Evolutionary conservation across 306 rosid genomes (phyloP).

Genomic region (Betula pendula): DNA sequence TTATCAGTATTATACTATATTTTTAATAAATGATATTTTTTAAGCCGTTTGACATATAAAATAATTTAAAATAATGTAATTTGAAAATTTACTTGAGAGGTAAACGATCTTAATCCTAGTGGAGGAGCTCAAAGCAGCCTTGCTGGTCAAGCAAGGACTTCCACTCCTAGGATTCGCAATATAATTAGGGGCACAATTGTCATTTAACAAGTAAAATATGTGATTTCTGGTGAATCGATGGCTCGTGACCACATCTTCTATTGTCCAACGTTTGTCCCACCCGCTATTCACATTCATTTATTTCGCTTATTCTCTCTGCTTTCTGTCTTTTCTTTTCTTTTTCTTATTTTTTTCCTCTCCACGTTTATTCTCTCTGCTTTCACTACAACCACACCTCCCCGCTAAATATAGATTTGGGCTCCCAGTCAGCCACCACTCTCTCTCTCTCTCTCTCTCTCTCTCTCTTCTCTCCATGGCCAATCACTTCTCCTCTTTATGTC

Average conservation of each 20-base stretch:
- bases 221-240: constrained; percentile 35
- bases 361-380: constrained; percentile 34
- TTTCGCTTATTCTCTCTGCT: not conserved
- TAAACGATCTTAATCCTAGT: too few species aligned
- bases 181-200: constrained; percentile 28
- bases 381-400: constrained; percentile 30
- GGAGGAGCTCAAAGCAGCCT: too few species aligned
- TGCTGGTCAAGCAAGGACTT: too few species aligned
- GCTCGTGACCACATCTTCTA: constrained; percentile 47
- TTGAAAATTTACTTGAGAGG: too few species aligned
- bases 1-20: too few species aligned
- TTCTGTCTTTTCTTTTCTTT: not conserved
- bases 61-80: too few species aligned
- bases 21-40: too few species aligned
- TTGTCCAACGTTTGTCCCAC: constrained; percentile 9
- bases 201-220: constrained; percentile 29
- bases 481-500: constrained; percentile 25
- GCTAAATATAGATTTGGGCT: constrained; percentile 10
- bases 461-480: constrained; percentile 48
- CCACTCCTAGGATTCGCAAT: too few species aligned
- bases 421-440: constrained; percentile 20
- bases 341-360: too few species aligned
- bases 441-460: constrained; percentile 13
- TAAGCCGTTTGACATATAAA: too few species aligned
- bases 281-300: too few species aligned